Conservation (phyloP, 23 red algal species). For the Gracilariopsis chorda region DNA sequence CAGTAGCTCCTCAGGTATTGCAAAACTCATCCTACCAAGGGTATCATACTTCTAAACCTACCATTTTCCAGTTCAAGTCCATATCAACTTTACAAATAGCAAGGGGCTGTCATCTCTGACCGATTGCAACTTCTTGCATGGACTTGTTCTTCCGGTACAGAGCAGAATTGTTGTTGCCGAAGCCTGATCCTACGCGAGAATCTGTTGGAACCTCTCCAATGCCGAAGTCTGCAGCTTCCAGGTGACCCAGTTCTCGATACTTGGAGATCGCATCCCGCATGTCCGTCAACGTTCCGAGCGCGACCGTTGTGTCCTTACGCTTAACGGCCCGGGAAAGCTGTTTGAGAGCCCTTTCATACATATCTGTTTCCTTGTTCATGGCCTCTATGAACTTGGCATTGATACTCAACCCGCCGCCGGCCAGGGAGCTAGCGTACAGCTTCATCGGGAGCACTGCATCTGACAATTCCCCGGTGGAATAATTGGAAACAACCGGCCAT, state of each 20-base stretch:
- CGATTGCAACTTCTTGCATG: constrained; percentile 36
- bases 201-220: constrained; percentile 70
- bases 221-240: constrained; percentile 68
- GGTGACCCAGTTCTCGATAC: constrained; percentile 51
- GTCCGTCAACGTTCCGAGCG: constrained; percentile 28
- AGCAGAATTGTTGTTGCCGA: constrained; percentile 82
- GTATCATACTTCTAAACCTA: too few relatives aligned
- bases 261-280: constrained; percentile 37
- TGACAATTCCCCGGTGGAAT: constrained; percentile 12
- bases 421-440: constrained; percentile 70
- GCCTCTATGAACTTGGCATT: constrained; percentile 55
- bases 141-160: constrained; percentile 65
- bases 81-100: too few relatives aligned
- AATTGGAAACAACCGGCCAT: constrained; percentile 43
- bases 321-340: constrained; percentile 52
- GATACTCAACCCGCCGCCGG: constrained; percentile 66
- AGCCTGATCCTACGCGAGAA: constrained; percentile 62
- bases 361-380: constrained; percentile 57
- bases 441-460: constrained; percentile 68
- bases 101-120: neutral
- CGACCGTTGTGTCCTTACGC: constrained; percentile 43
- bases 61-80: too few relatives aligned
- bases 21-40: too few relatives aligned
- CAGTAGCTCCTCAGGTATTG: too few relatives aligned
- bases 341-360: constrained; percentile 48